Conservation (phyloP, 805 yeast species). For the Kodamaea leandrae region DNA sequence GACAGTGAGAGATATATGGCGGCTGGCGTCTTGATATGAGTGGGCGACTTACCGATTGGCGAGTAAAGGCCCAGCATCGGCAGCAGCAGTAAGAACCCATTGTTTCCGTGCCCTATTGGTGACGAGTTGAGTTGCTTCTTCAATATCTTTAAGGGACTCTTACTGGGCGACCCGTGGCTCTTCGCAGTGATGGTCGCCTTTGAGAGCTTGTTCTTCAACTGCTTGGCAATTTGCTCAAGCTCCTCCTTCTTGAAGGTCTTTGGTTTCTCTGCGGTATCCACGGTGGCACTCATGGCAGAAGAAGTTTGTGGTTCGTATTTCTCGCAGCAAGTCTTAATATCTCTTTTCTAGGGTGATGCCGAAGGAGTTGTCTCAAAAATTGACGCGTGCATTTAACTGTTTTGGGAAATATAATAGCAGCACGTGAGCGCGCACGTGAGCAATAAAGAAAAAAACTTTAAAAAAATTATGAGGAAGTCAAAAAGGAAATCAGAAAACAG, state of each 20-base stretch:
- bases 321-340: too few relatives aligned
- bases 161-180: constrained; percentile 18
- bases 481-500: background rate
- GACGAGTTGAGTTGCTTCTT: constrained; percentile 24
- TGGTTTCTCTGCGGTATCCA: constrained; percentile 13
- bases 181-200: constrained; percentile 46
- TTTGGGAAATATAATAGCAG: constrained; percentile 7
- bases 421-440: background rate
- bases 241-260: constrained; percentile 44
- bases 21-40: constrained; percentile 36
- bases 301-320: too few relatives aligned
- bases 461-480: background rate
- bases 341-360: constrained; percentile 12
- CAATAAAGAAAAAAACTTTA: too few relatives aligned
- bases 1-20: constrained; percentile 36
- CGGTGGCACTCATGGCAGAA: background rate
- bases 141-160: constrained; percentile 32
- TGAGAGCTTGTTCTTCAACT: constrained; percentile 40
- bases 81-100: constrained; percentile 16
- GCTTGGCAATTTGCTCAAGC: constrained; percentile 43
- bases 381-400: constrained; percentile 6
- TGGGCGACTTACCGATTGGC: constrained; percentile 40
- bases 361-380: background rate
- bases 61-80: constrained; percentile 36
- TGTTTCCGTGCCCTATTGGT: constrained; percentile 14